Conservation (phyloP, 2,329 filamentous ascomycete species). For the Zarea fungicola region DNA sequence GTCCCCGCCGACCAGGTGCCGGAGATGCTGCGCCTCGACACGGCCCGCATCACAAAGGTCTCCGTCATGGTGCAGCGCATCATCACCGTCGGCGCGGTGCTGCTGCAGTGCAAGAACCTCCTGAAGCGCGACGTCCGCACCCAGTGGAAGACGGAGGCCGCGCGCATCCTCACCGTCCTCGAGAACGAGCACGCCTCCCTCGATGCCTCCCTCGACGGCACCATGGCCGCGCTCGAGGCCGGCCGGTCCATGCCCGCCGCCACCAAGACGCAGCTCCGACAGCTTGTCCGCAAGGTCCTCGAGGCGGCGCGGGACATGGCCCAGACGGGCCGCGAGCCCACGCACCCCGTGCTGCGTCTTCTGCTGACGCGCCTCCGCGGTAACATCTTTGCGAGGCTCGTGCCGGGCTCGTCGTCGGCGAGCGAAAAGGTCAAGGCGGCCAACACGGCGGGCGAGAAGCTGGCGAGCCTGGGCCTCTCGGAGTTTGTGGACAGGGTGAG, state of each 20-base stretch:
- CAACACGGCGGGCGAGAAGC: slow-evolving; percentile 62
- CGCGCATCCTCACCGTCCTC: slow-evolving; percentile 64
- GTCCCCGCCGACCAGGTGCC: slow-evolving; percentile 53
- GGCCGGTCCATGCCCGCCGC: slow-evolving; percentile 60
- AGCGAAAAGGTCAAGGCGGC: slow-evolving; percentile 67
- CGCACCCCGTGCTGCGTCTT: slow-evolving; percentile 58
- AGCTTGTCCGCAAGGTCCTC: slow-evolving; percentile 52
- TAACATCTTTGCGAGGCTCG: slow-evolving; percentile 60
- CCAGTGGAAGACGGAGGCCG: slow-evolving; percentile 70
- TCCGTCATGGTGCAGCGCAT: slow-evolving; percentile 47
- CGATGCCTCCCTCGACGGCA: slow-evolving; percentile 53
- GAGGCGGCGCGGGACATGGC: slow-evolving; percentile 44
- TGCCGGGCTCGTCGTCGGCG: slow-evolving; percentile 60
- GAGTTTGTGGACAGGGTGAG: slow-evolving; percentile 68
- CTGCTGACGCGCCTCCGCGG: slow-evolving; percentile 62
- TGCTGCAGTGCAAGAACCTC: slow-evolving; percentile 77
- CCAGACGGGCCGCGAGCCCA: slow-evolving; percentile 35
- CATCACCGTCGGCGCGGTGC: slow-evolving; percentile 66
- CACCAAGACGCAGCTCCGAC: slow-evolving; percentile 54
- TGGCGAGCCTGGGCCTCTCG: slow-evolving; percentile 63
- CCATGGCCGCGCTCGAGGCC: slow-evolving; percentile 58
- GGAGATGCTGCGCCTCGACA: slow-evolving; percentile 69
- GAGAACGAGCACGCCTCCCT: slow-evolving; percentile 48
- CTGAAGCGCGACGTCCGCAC: slow-evolving; percentile 74
- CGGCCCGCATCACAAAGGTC: slow-evolving; percentile 49